Evolutionary conservation across 148 eudicot genomes (phyloP), one percentile per base, ranked within the genome.

Genomic region (Salicornia ramosissima): DNA sequence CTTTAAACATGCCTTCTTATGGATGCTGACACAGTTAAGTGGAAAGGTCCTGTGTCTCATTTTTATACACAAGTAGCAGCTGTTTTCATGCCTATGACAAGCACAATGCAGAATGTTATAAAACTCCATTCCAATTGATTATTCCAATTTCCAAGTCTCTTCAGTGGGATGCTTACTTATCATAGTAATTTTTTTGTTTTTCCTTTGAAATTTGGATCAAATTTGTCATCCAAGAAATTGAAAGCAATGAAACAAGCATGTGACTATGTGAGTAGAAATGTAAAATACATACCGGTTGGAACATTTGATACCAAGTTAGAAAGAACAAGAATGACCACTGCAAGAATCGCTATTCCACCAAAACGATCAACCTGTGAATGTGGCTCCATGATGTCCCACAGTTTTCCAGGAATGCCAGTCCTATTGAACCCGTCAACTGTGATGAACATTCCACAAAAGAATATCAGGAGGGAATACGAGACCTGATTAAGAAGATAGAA

Each of bases 361-460:
- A 64, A 63, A 59, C 71, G 88, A 82, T 92, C 82, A 71, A 87
- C 84, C 64, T 83, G 78, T 22, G 97, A 78, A 71, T 87, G 76
- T 50, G 97, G 97, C 74, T 89, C 93, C 97, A 92, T 80, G 18
- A 85, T 47, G 0, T 87, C 90, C 97, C 97, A 92, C 42, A 92
- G 19, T 21, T 80, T 63, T 70, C 90, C 79, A 4, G 97, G 97
- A 55, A 92, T 85, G 65, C 96, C 96, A 1, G 97, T 92, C 76
- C 66, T 84, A 80, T 92, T 89, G 68, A 92, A 89, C 39, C 97
- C 97, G 10, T 87, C 91, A 18, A 92, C 93, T 21, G 97, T 92
- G 39, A 92, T 90, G 64, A 92, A 92, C 97, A 92, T 89, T 53
- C 96, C 97, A 26, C 97, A 89, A 72, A 89, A 92, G 84, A 92